Percentiles rank a stretch among this genome's conserved stretches.
These are phyloP conservation scores for Fraxinus latifolia DNA, from an alignment of 305 asterid genomes.

Conservation along the genomic window DNA sequence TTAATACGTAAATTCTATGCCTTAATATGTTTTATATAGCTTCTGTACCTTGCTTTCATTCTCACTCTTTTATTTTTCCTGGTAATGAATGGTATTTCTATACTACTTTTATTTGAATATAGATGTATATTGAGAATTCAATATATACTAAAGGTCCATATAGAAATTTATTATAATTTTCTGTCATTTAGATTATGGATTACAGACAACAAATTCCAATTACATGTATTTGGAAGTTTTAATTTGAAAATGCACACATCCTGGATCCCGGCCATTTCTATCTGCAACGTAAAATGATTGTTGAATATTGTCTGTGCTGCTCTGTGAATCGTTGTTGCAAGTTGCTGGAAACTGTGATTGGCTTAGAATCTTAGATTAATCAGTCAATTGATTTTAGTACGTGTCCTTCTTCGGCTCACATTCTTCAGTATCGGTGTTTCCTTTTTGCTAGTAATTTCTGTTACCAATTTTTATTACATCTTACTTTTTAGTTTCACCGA, in stretches of 20 bases:
- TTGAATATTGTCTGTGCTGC: not conserved
- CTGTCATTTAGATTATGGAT: not conserved
- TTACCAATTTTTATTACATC: not conserved
- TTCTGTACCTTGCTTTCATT: not conserved
- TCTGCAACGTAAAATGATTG: not conserved
- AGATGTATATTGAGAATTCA: not conserved
- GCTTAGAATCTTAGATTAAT: slow-evolving; percentile 12
- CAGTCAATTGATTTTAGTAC: slow-evolving; percentile 6
- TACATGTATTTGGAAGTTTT: not conserved
- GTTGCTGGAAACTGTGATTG: slow-evolving; percentile 13
- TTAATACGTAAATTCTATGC: not conserved
- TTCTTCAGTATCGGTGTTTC: not conserved
- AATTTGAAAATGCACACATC: slow-evolving; percentile 1
- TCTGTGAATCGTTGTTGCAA: not conserved
- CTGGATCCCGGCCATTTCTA: not conserved
- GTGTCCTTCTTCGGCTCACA: slow-evolving; percentile 4
- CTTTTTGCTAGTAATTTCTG: slow-evolving; percentile 8
- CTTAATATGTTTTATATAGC: not conserved
- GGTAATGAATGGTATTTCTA: not conserved
- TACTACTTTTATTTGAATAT: not conserved
- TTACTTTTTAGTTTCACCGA: not conserved
- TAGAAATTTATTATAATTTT: not conserved
- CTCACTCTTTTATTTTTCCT: not conserved
- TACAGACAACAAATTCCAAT: slow-evolving; percentile 3
- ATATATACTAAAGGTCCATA: not conserved